These are phyloP conservation scores for Saccharomycopsis sp. DNA, from an alignment of 805 yeast genomes.

Conservation along the genomic window DNA sequence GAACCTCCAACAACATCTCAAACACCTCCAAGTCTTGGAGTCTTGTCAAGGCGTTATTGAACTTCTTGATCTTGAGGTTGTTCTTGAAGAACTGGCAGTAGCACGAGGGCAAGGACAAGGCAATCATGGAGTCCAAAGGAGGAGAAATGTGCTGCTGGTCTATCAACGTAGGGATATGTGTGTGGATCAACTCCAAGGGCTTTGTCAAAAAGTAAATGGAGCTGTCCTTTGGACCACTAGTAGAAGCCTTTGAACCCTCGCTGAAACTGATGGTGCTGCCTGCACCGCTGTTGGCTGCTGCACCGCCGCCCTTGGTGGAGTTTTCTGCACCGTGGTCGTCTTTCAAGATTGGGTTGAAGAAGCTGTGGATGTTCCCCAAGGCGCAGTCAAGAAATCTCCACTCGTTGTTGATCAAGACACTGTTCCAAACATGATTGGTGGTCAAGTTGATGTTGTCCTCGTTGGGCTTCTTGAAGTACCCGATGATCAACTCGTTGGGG, in stretches of 20 bases:
- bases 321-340: conserved; percentile 15
- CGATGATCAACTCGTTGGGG: conserved; percentile 68
- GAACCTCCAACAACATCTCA: conserved; percentile 69
- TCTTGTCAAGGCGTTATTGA: conserved; percentile 67
- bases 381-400: conserved; percentile 75
- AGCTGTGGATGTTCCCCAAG: conserved; percentile 51
- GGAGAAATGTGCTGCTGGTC: conserved; percentile 84
- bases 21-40: conserved; percentile 67
- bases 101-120: conserved; percentile 76
- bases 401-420: conserved; percentile 57
- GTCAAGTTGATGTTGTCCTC: conserved; percentile 36
- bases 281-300: not conserved
- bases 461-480: conserved; percentile 76
- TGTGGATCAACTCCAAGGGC: conserved; percentile 67
- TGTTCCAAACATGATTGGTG: conserved; percentile 85
- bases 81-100: conserved; percentile 70
- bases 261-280: not conserved
- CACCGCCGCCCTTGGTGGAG: not conserved
- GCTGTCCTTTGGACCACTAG: conserved; percentile 24
- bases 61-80: conserved; percentile 51
- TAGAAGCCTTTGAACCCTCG: not conserved
- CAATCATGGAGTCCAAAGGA: conserved; percentile 67
- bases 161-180: conserved; percentile 77
- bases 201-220: conserved; percentile 69
- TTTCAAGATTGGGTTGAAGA: conserved; percentile 36